Base-by-base conservation (phyloP, 768 basidiomycete genomes). In the Cyclocybe aegerita region DNA sequence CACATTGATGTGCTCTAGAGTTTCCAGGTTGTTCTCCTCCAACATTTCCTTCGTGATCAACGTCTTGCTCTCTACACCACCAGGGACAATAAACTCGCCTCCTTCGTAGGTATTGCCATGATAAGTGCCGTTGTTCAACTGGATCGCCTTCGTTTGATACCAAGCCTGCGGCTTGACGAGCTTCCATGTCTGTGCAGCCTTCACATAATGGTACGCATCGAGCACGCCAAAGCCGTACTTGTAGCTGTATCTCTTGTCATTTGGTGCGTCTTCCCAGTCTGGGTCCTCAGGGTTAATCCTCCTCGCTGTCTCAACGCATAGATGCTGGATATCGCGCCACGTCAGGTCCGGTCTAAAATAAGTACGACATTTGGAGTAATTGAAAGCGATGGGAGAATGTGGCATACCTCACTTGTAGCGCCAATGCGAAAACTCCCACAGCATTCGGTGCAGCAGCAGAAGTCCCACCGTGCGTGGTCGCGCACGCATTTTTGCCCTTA, bases 371-470 rank as follows among this genome's bases (percentile, higher is more conserved):
- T 56, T 31, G 47, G 45, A 43, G 40, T 35, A 33, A 37, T 9
- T 39, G 31, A 39, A 48, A 57, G n/a, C 29, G 12, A 34, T 11
- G 40, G 48, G 48, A 39, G 10, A 38, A 7, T 31, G 36, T 23
- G 14, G 58, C 73, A 33, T 60, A 93, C 93, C 95, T 81, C 50
- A 82, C 90, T 70, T 93, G 78, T 11, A 99, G 74, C 5, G 93
- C 93, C 9, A 99, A 80, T 15, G 94, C 90, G 63, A 96, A 87
- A 35, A 98, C 90, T 23, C 93, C 97, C 10, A 86, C 94, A 17
- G 93, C 97, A 56, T 98, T 91, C 6, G 97, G 97, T 6, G 97
- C 97, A 4, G 97, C 97, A 16, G 97, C 97, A 11, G 96, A 98
- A 1, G 97, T 99, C 11, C 97, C 97, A 16, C 97, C 97, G 61